These are phyloP conservation scores for Ziziphus jujuba DNA, from an alignment of 306 rosid genomes.

Conservation along the genomic window DNA sequence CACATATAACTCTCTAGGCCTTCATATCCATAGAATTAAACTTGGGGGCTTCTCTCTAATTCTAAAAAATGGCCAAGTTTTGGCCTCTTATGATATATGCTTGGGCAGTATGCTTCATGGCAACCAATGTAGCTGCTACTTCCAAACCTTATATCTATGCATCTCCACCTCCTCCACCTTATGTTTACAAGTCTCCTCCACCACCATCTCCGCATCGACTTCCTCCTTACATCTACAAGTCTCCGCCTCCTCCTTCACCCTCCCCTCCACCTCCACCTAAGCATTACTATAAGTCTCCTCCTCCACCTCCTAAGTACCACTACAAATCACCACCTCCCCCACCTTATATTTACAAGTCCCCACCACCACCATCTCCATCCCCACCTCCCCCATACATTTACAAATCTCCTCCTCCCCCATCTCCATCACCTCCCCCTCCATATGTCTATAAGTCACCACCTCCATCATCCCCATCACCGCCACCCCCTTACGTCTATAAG, in stretches of 20 bases:
- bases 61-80: slow-evolving; percentile 27
- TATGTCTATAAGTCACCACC: not conserved
- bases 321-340: not conserved
- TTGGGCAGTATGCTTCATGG: slow-evolving; percentile 27
- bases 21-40: too few relatives aligned
- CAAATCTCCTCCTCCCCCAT: slow-evolving; percentile 27
- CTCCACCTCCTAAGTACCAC: slow-evolving; percentile 7
- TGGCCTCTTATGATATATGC: slow-evolving; percentile 29
- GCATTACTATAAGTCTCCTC: slow-evolving; percentile 11
- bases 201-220: not conserved
- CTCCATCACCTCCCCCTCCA: not conserved
- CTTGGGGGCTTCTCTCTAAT: not conserved
- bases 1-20: slow-evolving; percentile 8
- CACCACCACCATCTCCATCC: slow-evolving; percentile 13
- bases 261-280: slow-evolving; percentile 2
- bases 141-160: slow-evolving; percentile 22
- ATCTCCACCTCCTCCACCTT: slow-evolving; percentile 12
- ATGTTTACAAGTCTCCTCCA: not conserved
- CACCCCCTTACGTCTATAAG: not conserved
- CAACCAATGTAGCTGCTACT: slow-evolving; percentile 30
- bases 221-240: not conserved
- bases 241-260: not conserved
- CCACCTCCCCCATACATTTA: not conserved
- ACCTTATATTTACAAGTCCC: too few relatives aligned
- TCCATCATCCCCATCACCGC: slow-evolving; percentile 12